A percentile compares a stretch with the other conserved stretches of the same genome.
These are phyloP conservation scores for Carpinus fangiana DNA, from an alignment of 306 rosid species.

Conservation along the genomic window DNA sequence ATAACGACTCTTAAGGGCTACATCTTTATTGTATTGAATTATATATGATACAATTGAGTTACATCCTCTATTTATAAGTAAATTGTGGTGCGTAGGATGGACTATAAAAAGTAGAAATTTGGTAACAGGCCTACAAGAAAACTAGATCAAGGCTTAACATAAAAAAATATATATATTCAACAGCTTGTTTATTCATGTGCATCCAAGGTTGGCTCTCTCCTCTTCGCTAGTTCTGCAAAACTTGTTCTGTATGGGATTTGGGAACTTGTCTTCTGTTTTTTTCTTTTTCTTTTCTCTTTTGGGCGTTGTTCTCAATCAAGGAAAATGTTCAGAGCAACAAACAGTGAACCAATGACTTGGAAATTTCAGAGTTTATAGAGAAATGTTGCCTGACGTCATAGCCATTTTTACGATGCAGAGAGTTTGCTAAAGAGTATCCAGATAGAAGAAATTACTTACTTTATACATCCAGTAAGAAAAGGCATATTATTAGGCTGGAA, in stretches of 20 bases:
- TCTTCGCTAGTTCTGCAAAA: not conserved
- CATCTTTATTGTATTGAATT: too few species aligned
- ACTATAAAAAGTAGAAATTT: too few species aligned
- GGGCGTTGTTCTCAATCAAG: not conserved
- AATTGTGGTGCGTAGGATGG: too few species aligned
- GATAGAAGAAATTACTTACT: not conserved
- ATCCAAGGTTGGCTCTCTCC: not conserved
- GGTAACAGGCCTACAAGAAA: too few species aligned
- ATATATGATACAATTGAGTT: too few species aligned
- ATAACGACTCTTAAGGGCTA: too few species aligned
- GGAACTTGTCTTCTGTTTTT: not conserved
- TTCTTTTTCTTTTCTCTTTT: too few species aligned
- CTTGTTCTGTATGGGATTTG: too few species aligned
- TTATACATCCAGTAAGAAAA: not conserved
- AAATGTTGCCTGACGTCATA: slow-evolving; percentile 13
- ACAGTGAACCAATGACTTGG: not conserved
- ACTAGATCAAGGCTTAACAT: too few species aligned
- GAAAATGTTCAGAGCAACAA: not conserved
- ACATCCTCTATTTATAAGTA: too few species aligned
- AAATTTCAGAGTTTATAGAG: not conserved
- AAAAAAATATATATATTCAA: too few species aligned
- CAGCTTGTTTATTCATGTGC: not conserved
- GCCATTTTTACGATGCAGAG: slow-evolving; percentile 6
- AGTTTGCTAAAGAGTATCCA: not conserved
- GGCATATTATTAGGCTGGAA: slow-evolving; percentile 25